Evolutionary conservation across 2,329 filamentous ascomycete genomes (phyloP).

Genomic region (Fusarium concolor): DNA sequence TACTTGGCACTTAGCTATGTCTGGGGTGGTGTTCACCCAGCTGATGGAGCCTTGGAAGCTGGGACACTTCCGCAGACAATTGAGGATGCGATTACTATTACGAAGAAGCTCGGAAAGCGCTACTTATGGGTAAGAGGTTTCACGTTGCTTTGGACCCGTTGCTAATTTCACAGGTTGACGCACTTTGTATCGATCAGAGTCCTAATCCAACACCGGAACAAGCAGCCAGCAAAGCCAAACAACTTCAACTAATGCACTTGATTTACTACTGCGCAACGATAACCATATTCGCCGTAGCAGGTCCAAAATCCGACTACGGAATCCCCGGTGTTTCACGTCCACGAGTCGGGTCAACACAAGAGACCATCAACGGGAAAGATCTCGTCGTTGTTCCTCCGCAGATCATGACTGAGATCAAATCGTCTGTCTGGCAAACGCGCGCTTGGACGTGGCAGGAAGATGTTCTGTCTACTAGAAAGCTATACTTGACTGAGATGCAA

Average conservation of each 20-base stretch:
- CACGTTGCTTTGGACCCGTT: rapidly evolving
- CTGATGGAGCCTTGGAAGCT: neutral
- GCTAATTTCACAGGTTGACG: neutral
- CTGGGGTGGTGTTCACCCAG: neutral
- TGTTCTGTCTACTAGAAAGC: neutral
- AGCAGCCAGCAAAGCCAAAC: neutral
- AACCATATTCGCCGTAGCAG: neutral
- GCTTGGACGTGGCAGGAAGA: constrained; percentile 3
- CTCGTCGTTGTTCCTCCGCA: neutral
- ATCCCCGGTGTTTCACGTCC: neutral
- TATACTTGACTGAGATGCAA: neutral
- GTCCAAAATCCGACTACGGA: neutral
- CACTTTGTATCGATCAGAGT: neutral
- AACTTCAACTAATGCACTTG: neutral
- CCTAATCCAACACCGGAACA: neutral
- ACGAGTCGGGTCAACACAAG: neutral
- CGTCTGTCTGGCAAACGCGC: neutral
- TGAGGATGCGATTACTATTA: neutral
- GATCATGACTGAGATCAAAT: neutral
- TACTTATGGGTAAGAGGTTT: neutral
- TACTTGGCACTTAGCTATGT: neutral
- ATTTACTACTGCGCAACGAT: neutral
- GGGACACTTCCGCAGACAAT: neutral
- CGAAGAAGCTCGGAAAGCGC: neutral
- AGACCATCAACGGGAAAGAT: neutral